Conservation (phyloP, 2,329 filamentous ascomycete species). For the Drechslera avenae region DNA sequence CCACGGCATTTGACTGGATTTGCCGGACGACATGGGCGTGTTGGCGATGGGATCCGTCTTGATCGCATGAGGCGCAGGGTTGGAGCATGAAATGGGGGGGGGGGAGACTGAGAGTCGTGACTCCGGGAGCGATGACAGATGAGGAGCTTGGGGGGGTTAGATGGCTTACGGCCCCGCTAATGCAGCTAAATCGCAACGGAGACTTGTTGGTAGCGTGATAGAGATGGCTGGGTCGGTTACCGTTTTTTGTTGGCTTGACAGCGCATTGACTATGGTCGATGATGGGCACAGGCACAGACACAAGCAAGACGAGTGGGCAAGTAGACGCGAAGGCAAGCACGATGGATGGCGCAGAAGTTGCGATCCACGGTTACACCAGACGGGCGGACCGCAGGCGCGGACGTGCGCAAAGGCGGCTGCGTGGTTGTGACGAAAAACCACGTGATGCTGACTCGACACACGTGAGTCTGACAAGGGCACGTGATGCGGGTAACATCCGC, state of each 20-base stretch:
- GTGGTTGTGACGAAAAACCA: too few species aligned
- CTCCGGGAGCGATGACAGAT: too few species aligned
- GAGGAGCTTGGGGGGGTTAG: neutral
- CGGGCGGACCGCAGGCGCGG: neutral
- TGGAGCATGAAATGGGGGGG: neutral
- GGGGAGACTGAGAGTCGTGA: too few species aligned
- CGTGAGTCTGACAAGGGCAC: too few species aligned
- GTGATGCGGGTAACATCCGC: neutral
- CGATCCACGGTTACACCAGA: conserved; percentile 9
- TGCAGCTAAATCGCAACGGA: conserved; percentile 23
- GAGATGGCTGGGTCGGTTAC: conserved; percentile 19
- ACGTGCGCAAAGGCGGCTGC: neutral
- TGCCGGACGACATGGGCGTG: neutral
- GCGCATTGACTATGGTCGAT: conserved; percentile 9
- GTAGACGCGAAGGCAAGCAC: conserved; percentile 5
- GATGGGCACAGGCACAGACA: conserved; percentile 13
- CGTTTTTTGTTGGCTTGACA: conserved; percentile 24
- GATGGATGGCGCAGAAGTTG: conserved; percentile 7
- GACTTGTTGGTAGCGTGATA: conserved; percentile 29
- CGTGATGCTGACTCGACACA: too few species aligned
- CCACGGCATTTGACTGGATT: neutral
- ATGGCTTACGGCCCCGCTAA: conserved; percentile 4
- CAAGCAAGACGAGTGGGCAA: conserved; percentile 4
- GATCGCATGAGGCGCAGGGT: neutral
- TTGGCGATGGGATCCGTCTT: neutral